Percentiles rank a stretch among this genome's conserved stretches.
Evolutionary conservation across 805 yeast species (phyloP).

Genomic region (Kuraishia floccosa): DNA sequence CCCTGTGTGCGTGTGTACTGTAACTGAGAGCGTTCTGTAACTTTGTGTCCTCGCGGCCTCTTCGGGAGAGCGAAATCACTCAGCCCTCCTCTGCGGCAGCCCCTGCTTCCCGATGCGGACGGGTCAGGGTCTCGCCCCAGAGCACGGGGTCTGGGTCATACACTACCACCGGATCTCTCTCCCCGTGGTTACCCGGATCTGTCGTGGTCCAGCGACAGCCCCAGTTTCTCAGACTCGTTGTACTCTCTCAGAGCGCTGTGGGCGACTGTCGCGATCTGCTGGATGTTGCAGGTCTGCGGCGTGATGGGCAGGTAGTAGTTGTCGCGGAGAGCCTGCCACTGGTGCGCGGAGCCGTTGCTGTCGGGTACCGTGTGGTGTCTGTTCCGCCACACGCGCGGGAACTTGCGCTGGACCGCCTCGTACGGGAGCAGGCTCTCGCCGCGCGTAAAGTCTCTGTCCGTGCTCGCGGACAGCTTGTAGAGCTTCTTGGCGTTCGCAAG

Average conservation of each 20-base stretch:
- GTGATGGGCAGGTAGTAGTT: conserved; percentile 2
- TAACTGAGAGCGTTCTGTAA: too few species aligned
- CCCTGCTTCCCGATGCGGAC: too few species aligned
- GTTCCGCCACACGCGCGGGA: neutral
- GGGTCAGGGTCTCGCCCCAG: too few species aligned
- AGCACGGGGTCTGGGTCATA: too few species aligned
- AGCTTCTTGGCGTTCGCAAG: neutral
- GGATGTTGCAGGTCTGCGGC: neutral
- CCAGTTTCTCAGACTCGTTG: conserved; percentile 1
- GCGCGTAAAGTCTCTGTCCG: conserved; percentile 1
- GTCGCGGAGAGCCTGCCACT: conserved; percentile 1
- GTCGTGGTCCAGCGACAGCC: too few species aligned
- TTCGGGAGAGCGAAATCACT: too few species aligned
- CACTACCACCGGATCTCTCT: too few species aligned
- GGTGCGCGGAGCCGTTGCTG: too few species aligned
- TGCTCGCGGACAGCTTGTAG: neutral
- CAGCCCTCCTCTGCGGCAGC: too few species aligned
- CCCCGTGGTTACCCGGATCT: too few species aligned
- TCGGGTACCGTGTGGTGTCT: neutral
- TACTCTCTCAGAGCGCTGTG: conserved; percentile 1
- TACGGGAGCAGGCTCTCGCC: neutral
- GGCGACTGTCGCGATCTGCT: conserved; percentile 1
- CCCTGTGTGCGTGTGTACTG: too few species aligned
- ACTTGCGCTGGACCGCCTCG: neutral
- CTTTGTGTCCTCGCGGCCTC: too few species aligned